phyloP scores from a whole-genome alignment of 1,139 yeast genomes.

The Dujonia santamariae region DNA sequence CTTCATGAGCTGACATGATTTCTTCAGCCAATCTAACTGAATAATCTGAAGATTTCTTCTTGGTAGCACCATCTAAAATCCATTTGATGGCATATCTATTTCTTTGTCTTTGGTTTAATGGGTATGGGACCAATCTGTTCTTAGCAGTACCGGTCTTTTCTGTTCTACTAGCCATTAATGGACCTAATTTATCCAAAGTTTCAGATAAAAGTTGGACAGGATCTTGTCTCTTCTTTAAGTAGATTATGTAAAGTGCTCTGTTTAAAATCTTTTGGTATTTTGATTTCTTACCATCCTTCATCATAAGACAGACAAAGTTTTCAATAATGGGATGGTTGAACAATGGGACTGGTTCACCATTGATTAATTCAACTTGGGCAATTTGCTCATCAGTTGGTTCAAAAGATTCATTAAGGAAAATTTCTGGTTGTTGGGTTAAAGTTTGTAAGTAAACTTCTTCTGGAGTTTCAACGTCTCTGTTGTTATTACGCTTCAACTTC shows the following conservation, averaged over 20 bases:
- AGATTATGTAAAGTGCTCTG: conserved; percentile 77
- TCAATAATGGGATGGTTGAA: conserved; percentile 68
- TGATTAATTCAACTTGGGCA: conserved; percentile 48
- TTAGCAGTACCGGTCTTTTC: conserved; percentile 86
- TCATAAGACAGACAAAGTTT: conserved; percentile 79
- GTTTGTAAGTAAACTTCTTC: conserved; percentile 45
- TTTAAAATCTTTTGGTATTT: conserved; percentile 72
- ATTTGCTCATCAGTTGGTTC: conserved; percentile 62
- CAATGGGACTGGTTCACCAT: conserved; percentile 56
- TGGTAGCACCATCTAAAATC: conserved; percentile 82
- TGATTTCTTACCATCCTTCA: conserved; percentile 90
- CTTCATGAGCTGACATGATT: conserved; percentile 70
- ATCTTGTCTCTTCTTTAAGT: conserved; percentile 65
- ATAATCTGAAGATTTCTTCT: conserved; percentile 76
- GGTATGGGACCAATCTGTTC: conserved; percentile 75
- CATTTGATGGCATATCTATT: conserved; percentile 82
- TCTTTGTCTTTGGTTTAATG: conserved; percentile 80
- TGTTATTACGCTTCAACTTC: conserved; percentile 45
- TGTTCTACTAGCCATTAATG: conserved; percentile 75
- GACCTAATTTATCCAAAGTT: conserved; percentile 80
- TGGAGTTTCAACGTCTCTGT: conserved; percentile 29
- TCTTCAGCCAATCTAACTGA: conserved; percentile 92
- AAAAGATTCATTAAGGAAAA: conserved; percentile 37
- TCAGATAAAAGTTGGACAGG: conserved; percentile 76
- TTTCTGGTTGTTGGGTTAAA: conserved; percentile 27